Evolutionary conservation across 2,329 filamentous ascomycete species (phyloP).

Genomic region (Fusarium chuoi): DNA sequence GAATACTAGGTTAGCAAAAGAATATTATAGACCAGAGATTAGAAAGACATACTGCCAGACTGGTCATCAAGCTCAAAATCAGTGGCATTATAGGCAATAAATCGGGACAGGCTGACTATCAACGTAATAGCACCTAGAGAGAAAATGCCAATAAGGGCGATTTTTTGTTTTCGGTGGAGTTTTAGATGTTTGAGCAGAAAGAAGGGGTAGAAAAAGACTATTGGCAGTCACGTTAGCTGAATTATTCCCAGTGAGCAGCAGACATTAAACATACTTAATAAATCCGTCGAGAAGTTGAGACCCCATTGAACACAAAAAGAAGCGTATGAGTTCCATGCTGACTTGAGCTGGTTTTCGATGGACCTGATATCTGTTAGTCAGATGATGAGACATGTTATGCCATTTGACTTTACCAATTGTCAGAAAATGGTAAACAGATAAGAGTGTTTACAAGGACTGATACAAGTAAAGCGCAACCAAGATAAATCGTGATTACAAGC

Average conservation of each 20-base stretch:
- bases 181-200: slow-evolving; percentile 9
- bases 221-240: not conserved
- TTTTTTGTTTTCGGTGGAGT: slow-evolving; percentile 2
- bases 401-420: not conserved
- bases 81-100: slow-evolving; percentile 13
- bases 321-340: slow-evolving; percentile 12
- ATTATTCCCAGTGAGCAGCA: not conserved
- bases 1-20: not conserved
- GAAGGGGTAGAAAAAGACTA: slow-evolving; percentile 10
- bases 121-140: slow-evolving; percentile 8
- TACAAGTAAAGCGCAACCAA: not conserved
- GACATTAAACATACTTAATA: not conserved
- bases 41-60: not conserved
- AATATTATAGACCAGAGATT: rapidly evolving
- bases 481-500: not conserved
- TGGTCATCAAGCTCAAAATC: slow-evolving; percentile 16
- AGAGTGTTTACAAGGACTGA: slow-evolving; percentile 8
- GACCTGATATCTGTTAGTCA: not conserved
- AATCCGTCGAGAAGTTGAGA: slow-evolving; percentile 15
- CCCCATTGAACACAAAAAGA: slow-evolving; percentile 12
- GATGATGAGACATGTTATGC: not conserved
- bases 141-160: slow-evolving; percentile 10
- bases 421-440: not conserved
- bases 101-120: slow-evolving; percentile 7
- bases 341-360: slow-evolving; percentile 9